phyloP scores from a whole-genome alignment of 371 early-diverging fungal species.

The Mortierella sp. region DNA sequence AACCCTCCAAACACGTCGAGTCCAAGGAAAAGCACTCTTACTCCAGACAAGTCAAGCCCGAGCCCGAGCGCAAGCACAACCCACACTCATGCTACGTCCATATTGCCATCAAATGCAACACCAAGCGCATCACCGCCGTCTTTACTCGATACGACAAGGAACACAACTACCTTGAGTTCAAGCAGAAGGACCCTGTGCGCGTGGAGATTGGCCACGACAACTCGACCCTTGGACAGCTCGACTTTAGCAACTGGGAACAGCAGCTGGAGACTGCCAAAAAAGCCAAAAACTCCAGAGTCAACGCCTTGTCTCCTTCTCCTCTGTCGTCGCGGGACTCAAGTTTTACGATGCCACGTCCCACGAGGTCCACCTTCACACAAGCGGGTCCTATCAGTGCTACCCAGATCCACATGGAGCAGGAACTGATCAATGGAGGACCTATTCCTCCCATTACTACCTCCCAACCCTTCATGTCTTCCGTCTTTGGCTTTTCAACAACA shows the following conservation, averaged over 20 bases:
- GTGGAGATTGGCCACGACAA: not conserved
- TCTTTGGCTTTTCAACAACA: conserved; percentile 2
- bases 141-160: conserved; percentile 33
- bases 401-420: conserved; percentile 30
- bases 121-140: conserved; percentile 27
- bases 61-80: conserved; percentile 29
- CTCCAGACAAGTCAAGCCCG: not conserved
- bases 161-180: conserved; percentile 53
- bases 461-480: conserved; percentile 16
- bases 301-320: not conserved
- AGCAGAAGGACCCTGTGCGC: conserved; percentile 9
- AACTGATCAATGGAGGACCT: conserved; percentile 20
- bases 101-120: conserved; percentile 14
- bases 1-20: too few species aligned
- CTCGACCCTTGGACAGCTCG: conserved; percentile 27
- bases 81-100: conserved; percentile 36
- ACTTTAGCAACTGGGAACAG: conserved; percentile 43
- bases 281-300: not conserved
- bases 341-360: not conserved
- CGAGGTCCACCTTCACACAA: conserved; percentile 36
- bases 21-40: not conserved
- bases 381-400: conserved; percentile 27
- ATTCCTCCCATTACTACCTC: conserved; percentile 25
- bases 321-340: not conserved
- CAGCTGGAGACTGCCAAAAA: conserved; percentile 2